These are phyloP conservation scores for Ophiocordyceps sinensis DNA, from an alignment of 2,329 filamentous ascomycete species.

Conservation along the genomic window DNA sequence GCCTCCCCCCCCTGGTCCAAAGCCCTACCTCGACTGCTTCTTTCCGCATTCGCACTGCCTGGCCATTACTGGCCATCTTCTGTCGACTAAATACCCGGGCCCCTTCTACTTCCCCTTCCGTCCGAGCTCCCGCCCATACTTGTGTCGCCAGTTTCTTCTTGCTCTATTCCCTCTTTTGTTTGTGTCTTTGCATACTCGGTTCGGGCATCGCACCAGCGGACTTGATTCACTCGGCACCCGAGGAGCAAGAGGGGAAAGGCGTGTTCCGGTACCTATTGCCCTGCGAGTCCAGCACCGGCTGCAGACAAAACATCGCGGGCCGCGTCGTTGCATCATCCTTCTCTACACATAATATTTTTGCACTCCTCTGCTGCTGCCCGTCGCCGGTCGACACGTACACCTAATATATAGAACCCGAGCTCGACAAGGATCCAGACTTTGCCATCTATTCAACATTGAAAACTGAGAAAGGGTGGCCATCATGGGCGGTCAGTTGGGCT, in stretches of 20 bases:
- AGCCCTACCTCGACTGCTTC: background rate
- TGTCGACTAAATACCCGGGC: background rate
- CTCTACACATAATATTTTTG: background rate
- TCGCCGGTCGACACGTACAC: slow-evolving; percentile 39
- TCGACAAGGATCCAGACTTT: slow-evolving; percentile 6
- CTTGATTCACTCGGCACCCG: too few relatives aligned
- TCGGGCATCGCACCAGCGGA: too few relatives aligned
- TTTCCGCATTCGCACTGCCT: background rate
- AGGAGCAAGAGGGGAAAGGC: background rate
- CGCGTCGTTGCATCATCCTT: background rate
- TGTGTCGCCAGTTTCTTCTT: background rate
- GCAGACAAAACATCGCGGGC: too few relatives aligned
- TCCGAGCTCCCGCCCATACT: background rate
- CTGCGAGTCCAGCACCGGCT: too few relatives aligned
- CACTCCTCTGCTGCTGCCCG: slow-evolving; percentile 7
- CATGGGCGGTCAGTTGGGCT: slow-evolving; percentile 27
- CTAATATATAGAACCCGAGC: background rate
- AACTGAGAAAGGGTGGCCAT: background rate
- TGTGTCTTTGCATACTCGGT: background rate
- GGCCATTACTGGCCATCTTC: background rate
- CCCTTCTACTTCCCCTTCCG: background rate
- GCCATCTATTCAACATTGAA: background rate
- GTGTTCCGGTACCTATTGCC: too few relatives aligned
- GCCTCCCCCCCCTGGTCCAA: background rate
- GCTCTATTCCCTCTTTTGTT: background rate